These are phyloP conservation scores for Strobilomyces confusus DNA, from an alignment of 768 basidiomycete genomes.

Conservation along the genomic window DNA sequence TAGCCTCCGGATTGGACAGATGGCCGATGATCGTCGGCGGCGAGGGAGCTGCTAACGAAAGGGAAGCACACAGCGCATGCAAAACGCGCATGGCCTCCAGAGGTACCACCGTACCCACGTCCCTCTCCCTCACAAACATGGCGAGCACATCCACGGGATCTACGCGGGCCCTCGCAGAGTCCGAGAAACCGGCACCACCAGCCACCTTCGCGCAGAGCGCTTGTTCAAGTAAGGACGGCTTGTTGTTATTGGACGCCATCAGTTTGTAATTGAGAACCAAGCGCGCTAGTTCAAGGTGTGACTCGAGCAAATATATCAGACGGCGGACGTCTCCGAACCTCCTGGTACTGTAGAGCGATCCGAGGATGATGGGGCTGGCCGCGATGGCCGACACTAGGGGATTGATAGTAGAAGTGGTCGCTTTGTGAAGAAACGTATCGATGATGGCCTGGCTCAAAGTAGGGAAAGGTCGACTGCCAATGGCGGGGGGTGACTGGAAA, in stretches of 20 bases:
- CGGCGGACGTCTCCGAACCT: slow-evolving; percentile 67
- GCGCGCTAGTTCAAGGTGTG: slow-evolving; percentile 58
- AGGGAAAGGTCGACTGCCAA: slow-evolving; percentile 56
- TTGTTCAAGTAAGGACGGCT: slow-evolving; percentile 71
- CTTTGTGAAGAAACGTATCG: slow-evolving; percentile 69
- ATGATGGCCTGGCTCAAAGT: slow-evolving; percentile 58
- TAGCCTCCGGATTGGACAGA: slow-evolving; percentile 71
- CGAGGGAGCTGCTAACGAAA: slow-evolving; percentile 56
- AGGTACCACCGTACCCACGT: slow-evolving; percentile 57
- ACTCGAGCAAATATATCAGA: slow-evolving; percentile 64
- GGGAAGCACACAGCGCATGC: slow-evolving; percentile 61
- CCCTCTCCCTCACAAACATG: slow-evolving; percentile 60
- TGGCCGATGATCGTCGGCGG: slow-evolving; percentile 75
- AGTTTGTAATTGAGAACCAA: slow-evolving; percentile 65
- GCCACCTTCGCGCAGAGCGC: slow-evolving; percentile 61
- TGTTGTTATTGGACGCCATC: slow-evolving; percentile 37
- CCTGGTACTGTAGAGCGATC: slow-evolving; percentile 56
- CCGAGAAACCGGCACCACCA: slow-evolving; percentile 42
- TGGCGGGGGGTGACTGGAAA: slow-evolving; percentile 51
- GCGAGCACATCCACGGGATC: slow-evolving; percentile 78
- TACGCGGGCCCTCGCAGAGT: slow-evolving; percentile 44
- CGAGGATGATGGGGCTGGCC: slow-evolving; percentile 54
- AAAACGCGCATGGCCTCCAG: slow-evolving; percentile 64
- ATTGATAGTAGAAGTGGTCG: slow-evolving; percentile 75
- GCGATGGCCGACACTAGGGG: slow-evolving; percentile 73